Percentiles rank a stretch among this genome's conserved stretches.
These are phyloP conservation scores for Somion occarium DNA, from an alignment of 1,284 basidiomycete genomes.

Conservation along the genomic window DNA sequence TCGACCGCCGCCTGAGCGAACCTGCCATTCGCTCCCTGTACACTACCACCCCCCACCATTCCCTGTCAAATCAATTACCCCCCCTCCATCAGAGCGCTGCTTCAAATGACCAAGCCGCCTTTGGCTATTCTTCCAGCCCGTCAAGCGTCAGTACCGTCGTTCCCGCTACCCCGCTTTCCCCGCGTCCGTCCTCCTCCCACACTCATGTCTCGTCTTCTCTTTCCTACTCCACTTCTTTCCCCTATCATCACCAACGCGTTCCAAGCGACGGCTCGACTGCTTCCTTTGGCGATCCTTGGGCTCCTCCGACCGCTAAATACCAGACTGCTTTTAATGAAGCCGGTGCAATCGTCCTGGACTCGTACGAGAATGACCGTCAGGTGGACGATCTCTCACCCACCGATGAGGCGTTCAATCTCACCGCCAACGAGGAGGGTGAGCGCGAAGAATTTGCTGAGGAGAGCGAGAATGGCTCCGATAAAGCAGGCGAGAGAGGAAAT, in stretches of 20 bases:
- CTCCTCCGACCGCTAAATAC: background rate
- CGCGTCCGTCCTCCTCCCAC: background rate
- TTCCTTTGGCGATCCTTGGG: background rate
- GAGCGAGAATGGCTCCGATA: background rate
- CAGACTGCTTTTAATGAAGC: background rate
- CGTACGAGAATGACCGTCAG: background rate
- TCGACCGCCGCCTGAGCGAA: slow-evolving; percentile 8
- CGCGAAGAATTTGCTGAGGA: background rate
- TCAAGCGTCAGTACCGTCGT: slow-evolving; percentile 1
- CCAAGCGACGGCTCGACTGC: background rate
- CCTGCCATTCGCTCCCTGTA: slow-evolving; percentile 7
- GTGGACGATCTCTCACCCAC: background rate
- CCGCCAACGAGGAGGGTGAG: background rate
- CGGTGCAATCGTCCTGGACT: background rate
- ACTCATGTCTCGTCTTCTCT: too few species aligned
- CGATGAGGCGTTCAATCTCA: background rate
- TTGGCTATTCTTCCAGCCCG: background rate
- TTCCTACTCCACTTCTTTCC: background rate
- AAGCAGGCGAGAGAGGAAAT: background rate
- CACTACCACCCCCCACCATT: background rate
- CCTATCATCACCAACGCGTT: background rate
- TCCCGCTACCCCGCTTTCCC: slow-evolving; percentile 2
- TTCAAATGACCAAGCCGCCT: background rate
- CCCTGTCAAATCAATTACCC: background rate
- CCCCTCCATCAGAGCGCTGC: background rate